phyloP scores from a whole-genome alignment of 345 rosid species.

The Sisymbrium irio region DNA sequence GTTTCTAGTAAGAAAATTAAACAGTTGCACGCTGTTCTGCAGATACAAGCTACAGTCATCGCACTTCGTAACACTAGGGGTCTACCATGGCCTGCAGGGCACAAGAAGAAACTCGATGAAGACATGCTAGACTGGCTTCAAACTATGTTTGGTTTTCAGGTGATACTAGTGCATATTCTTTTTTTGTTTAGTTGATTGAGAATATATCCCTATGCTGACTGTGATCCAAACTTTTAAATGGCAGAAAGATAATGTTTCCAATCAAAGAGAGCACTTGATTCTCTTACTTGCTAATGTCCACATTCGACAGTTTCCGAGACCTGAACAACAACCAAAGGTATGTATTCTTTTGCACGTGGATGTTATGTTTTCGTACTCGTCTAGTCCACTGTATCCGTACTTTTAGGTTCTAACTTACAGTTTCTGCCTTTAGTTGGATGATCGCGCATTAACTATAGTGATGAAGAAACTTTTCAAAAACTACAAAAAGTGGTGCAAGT shows the following conservation, averaged over 20 bases:
- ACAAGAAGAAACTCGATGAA: constrained; percentile 44
- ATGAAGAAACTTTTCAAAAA: constrained; percentile 64
- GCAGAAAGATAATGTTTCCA: constrained; percentile 56
- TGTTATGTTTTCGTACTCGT: background rate
- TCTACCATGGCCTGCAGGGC: constrained; percentile 45
- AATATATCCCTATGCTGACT: constrained; percentile 1
- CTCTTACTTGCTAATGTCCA: constrained; percentile 64
- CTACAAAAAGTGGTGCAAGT: constrained; percentile 72
- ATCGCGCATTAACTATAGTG: constrained; percentile 49
- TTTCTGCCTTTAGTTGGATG: constrained; percentile 46
- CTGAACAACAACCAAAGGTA: constrained; percentile 57
- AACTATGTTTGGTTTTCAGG: constrained; percentile 73
- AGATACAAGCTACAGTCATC: constrained; percentile 39
- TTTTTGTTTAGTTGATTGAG: background rate
- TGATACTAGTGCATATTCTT: constrained; percentile 18
- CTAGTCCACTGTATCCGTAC: background rate
- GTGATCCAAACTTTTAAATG: constrained; percentile 2
- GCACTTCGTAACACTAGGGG: constrained; percentile 51
- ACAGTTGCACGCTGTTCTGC: background rate
- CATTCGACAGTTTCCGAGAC: constrained; percentile 49
- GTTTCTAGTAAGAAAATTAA: background rate
- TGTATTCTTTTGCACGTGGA: background rate
- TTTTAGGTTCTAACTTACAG: background rate
- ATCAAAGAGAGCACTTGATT: constrained; percentile 68
- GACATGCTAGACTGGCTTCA: constrained; percentile 68